Percentiles rank a stretch among this genome's conserved stretches.
phyloP scores from a whole-genome alignment of 495 filamentous ascomycete genomes.

The Margaritispora aquatica region DNA sequence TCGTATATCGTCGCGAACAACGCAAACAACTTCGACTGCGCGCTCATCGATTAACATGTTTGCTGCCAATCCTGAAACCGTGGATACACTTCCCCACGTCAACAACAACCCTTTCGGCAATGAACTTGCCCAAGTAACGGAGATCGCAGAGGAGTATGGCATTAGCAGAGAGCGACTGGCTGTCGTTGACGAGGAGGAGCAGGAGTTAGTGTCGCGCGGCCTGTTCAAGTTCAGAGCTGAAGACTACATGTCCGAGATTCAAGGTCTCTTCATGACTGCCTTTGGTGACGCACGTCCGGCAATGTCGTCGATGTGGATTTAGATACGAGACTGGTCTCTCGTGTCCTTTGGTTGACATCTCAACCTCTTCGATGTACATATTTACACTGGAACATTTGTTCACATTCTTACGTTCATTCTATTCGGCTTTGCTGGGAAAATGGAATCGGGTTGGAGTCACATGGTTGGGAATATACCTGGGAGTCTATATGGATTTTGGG shows the following conservation, averaged over 20 bases:
- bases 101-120: conserved; percentile 50
- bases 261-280: conserved; percentile 50
- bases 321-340: conserved; percentile 19
- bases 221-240: conserved; percentile 68
- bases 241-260: conserved; percentile 81
- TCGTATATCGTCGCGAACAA: conserved; percentile 38
- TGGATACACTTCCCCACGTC: conserved; percentile 5
- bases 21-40: conserved; percentile 23
- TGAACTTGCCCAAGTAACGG: conserved; percentile 69
- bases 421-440: not conserved
- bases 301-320: conserved; percentile 26
- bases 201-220: conserved; percentile 56
- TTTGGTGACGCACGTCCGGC: conserved; percentile 30
- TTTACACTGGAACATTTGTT: not conserved
- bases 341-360: not conserved
- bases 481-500: not conserved
- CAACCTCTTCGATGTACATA: not conserved
- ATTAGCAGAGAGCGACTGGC: conserved; percentile 48
- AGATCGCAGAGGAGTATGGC: conserved; percentile 84
- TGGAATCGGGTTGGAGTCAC: not conserved
- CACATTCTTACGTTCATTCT: not conserved
- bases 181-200: conserved; percentile 65
- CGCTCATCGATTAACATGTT: conserved; percentile 26
- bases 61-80: conserved; percentile 8
- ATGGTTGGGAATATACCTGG: not conserved